phyloP scores from a whole-genome alignment of 768 basidiomycete genomes.

The Suillus bovinus region DNA sequence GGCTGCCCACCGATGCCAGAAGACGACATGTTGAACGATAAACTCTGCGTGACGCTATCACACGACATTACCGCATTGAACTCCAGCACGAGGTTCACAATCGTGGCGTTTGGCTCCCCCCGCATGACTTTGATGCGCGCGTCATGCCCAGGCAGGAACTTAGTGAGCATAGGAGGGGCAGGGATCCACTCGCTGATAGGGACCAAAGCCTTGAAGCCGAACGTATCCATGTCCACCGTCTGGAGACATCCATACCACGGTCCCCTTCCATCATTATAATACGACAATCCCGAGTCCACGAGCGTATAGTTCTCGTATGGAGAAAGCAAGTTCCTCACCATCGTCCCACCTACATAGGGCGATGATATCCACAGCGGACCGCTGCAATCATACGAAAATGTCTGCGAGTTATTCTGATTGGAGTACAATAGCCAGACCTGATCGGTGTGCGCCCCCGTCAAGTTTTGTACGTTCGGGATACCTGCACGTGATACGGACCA shows the following conservation, averaged over 20 bases:
- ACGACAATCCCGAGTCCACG: constrained; percentile 62
- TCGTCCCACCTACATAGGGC: constrained; percentile 63
- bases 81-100: constrained; percentile 69
- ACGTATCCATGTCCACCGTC: constrained; percentile 65
- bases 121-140: constrained; percentile 53
- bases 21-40: constrained; percentile 70
- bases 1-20: constrained; percentile 62
- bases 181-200: constrained; percentile 65
- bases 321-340: constrained; percentile 73
- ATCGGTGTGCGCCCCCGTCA: constrained; percentile 59
- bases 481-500: constrained; percentile 78
- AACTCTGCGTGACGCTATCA: constrained; percentile 57
- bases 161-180: constrained; percentile 72
- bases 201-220: constrained; percentile 82
- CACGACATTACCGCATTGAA: constrained; percentile 83
- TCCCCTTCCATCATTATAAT: constrained; percentile 53
- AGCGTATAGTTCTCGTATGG: constrained; percentile 82
- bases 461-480: constrained; percentile 56
- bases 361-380: constrained; percentile 71
- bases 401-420: constrained; percentile 76
- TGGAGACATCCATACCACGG: constrained; percentile 78
- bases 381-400: constrained; percentile 64
- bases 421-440: constrained; percentile 85
- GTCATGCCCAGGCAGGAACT: constrained; percentile 87
- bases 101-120: constrained; percentile 50